Evolutionary conservation across 768 basidiomycete genomes (phyloP).

Genomic region (Mycena amicta): DNA sequence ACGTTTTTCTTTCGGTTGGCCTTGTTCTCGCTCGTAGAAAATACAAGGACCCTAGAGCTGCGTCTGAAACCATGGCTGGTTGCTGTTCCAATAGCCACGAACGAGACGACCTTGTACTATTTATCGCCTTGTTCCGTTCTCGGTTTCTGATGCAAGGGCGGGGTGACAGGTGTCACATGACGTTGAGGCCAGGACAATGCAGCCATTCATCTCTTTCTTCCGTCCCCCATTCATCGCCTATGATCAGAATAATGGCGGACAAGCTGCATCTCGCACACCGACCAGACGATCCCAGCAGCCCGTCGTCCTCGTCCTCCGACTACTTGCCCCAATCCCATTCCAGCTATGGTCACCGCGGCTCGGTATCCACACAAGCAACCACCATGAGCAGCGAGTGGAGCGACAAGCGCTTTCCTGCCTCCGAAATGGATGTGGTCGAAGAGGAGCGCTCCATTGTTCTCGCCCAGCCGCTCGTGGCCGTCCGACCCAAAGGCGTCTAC

Average conservation of each 20-base stretch:
- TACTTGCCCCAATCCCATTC: constrained; percentile 31
- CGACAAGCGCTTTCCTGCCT: constrained; percentile 15
- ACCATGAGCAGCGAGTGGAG: constrained; percentile 57
- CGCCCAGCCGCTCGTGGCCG: constrained; percentile 7
- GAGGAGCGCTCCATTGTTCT: constrained; percentile 18
- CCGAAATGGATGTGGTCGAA: constrained; percentile 36
- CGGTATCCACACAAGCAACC: constrained; percentile 70
- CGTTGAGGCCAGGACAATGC: constrained; percentile 11
- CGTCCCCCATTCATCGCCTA: constrained; percentile 14
- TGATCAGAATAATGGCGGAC: constrained; percentile 56
- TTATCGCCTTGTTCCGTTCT: neutral
- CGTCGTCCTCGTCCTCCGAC: constrained; percentile 33
- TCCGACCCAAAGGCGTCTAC: constrained; percentile 47
- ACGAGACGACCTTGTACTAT: neutral
- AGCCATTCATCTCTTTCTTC: neutral
- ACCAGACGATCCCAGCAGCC: constrained; percentile 15
- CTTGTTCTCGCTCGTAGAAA: neutral
- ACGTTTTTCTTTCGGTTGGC: neutral
- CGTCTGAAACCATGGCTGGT: neutral
- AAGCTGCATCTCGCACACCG: constrained; percentile 44
- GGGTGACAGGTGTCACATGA: neutral
- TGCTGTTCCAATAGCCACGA: neutral
- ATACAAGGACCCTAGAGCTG: neutral
- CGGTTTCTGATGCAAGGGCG: neutral
- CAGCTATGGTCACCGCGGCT: constrained; percentile 58